phyloP scores from a whole-genome alignment of 106 monocot genomes.

The Xerophyta viscosa region DNA sequence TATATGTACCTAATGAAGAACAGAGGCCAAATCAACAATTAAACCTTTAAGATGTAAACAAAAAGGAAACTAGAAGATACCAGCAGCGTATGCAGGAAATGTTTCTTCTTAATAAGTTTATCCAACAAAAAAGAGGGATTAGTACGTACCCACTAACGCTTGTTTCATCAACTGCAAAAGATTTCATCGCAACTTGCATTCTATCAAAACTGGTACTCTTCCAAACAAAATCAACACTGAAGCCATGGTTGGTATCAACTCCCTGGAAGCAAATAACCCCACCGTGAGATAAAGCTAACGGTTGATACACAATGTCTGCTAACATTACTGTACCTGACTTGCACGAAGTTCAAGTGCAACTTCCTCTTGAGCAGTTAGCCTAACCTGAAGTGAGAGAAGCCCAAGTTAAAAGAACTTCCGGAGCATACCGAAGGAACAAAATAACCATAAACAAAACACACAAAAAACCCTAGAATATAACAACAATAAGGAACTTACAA shows the following conservation, averaged over 20 bases:
- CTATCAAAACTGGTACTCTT: slow-evolving; percentile 99
- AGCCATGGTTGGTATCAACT: slow-evolving; percentile 92
- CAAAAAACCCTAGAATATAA: background rate
- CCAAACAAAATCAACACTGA: slow-evolving; percentile 99
- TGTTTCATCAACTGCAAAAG: slow-evolving; percentile 99
- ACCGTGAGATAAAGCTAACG: too few species aligned
- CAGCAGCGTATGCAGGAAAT: too few species aligned
- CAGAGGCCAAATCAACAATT: too few species aligned
- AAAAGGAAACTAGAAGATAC: too few species aligned
- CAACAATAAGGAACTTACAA: slow-evolving; percentile 42
- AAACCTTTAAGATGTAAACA: too few species aligned
- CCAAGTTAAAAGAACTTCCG: background rate
- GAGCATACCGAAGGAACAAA: background rate
- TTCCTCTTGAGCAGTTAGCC: slow-evolving; percentile 96
- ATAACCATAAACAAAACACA: background rate
- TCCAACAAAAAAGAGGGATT: too few species aligned
- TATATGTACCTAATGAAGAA: too few species aligned
- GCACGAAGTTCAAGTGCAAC: slow-evolving; percentile 99
- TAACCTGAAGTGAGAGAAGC: slow-evolving; percentile 45
- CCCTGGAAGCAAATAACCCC: too few species aligned
- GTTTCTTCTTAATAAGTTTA: too few species aligned
- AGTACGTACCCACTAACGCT: slow-evolving; percentile 99
- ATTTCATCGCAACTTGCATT: slow-evolving; percentile 99
- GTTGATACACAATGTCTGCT: too few species aligned
- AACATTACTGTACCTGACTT: slow-evolving; percentile 96